Percentiles rank a stretch among this genome's conserved stretches.
These are phyloP conservation scores for Rubus parviflorus DNA, from an alignment of 306 rosid species.

Conservation along the genomic window DNA sequence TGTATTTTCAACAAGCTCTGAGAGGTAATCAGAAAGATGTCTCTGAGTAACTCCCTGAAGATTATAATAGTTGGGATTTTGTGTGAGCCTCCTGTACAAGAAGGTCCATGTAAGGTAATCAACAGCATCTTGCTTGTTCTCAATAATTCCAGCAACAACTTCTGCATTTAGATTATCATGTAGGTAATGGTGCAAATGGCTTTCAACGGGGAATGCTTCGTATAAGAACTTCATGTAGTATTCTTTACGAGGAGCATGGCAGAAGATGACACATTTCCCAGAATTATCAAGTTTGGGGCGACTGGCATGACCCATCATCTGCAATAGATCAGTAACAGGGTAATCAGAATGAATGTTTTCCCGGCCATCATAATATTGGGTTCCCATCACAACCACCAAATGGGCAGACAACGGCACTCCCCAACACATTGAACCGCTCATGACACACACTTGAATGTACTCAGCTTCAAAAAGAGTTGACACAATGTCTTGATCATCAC, in stretches of 20 bases:
- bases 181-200: conserved; percentile 85
- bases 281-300: conserved; percentile 85
- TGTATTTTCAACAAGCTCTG: conserved; percentile 87
- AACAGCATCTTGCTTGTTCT: conserved; percentile 97
- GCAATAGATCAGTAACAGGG: conserved; percentile 91
- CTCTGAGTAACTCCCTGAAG: conserved; percentile 95
- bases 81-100: conserved; percentile 93
- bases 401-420: conserved; percentile 84
- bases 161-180: conserved; percentile 93
- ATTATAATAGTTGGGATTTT: conserved; percentile 96
- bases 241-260: conserved; percentile 94
- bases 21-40: conserved; percentile 94
- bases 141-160: conserved; percentile 78
- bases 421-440: conserved; percentile 96
- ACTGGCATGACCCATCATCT: conserved; percentile 99
- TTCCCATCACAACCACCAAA: conserved; percentile 97
- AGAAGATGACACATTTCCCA: conserved; percentile 94
- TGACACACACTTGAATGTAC: conserved; percentile 91
- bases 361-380: conserved; percentile 89
- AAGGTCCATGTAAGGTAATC: conserved; percentile 98
- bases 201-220: conserved; percentile 97
- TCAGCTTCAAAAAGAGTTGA: conserved; percentile 76
- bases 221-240: conserved; percentile 91
- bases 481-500: conserved; percentile 74
- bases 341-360: conserved; percentile 92